A percentile compares a stretch with the other conserved stretches of the same genome.
Conservation (phyloP, 768 basidiomycete genomes). For the Coprinopsis sp. region DNA sequence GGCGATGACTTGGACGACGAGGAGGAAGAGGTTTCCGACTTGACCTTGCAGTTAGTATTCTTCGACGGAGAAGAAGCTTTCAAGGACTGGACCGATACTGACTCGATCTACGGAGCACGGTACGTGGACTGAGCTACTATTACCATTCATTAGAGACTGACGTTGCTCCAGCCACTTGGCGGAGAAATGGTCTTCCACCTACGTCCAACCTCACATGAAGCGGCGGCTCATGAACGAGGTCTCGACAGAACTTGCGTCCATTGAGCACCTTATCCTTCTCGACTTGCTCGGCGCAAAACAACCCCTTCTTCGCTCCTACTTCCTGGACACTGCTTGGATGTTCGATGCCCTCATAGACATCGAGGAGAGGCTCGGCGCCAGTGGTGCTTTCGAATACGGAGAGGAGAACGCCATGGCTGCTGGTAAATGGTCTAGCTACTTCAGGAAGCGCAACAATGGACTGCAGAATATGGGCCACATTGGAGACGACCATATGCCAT, state of each 20-base stretch:
- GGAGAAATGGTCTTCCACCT: conserved; percentile 72
- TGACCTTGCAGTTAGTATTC: conserved; percentile 88
- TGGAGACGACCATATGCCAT: conserved; percentile 93
- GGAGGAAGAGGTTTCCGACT: conserved; percentile 69
- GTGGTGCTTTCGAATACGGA: conserved; percentile 53
- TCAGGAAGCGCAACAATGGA: conserved; percentile 42
- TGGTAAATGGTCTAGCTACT: conserved; percentile 62
- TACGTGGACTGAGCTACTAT: conserved; percentile 23
- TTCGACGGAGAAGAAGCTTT: conserved; percentile 99
- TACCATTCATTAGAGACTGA: neutral
- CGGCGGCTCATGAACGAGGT: conserved; percentile 52
- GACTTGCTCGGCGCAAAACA: conserved; percentile 82
- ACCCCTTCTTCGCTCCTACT: conserved; percentile 79
- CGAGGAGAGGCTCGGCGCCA: conserved; percentile 67
- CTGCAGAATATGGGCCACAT: conserved; percentile 53
- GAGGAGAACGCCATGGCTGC: conserved; percentile 40
- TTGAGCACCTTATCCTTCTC: conserved; percentile 89
- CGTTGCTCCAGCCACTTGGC: conserved; percentile 70
- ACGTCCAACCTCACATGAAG: conserved; percentile 52
- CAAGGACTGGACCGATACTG: conserved; percentile 78
- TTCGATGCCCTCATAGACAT: conserved; percentile 71
- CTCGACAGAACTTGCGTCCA: conserved; percentile 63
- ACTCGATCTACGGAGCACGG: conserved; percentile 96
- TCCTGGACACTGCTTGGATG: conserved; percentile 87
- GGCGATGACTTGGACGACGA: conserved; percentile 45